Percentiles rank a stretch among this genome's conserved stretches.
phyloP scores from a whole-genome alignment of 208 protist genomes.

The Wallacemonas sp. region DNA sequence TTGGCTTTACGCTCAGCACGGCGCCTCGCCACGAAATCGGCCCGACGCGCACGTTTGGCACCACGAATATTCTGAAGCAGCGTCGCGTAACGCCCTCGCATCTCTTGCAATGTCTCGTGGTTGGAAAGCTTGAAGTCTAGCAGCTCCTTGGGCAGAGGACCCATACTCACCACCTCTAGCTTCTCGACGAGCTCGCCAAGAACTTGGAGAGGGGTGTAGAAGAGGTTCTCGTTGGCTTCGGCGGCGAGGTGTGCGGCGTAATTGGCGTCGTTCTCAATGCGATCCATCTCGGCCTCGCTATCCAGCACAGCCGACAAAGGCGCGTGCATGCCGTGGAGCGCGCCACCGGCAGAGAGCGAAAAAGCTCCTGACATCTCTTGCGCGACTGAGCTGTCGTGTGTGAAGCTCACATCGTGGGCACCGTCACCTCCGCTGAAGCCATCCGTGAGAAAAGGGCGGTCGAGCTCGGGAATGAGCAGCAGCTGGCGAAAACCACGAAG shows the following conservation, averaged over 20 bases:
- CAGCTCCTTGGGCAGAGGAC: slow-evolving; percentile 21
- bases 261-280: background rate
- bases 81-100: slow-evolving; percentile 43
- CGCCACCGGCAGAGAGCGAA: background rate
- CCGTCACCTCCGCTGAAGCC: background rate
- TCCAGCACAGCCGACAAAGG: background rate
- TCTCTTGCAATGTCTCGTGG: slow-evolving; percentile 51
- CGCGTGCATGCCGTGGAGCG: background rate
- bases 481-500: slow-evolving; percentile 54
- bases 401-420: slow-evolving; percentile 11
- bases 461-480: slow-evolving; percentile 34
- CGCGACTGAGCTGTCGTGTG: slow-evolving; percentile 19
- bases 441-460: background rate
- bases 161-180: slow-evolving; percentile 26
- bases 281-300: slow-evolving; percentile 1
- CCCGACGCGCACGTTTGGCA: slow-evolving; percentile 27
- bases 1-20: too few species aligned
- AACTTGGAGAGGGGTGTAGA: slow-evolving; percentile 46
- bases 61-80: slow-evolving; percentile 43
- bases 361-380: slow-evolving; percentile 18
- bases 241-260: background rate
- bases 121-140: slow-evolving; percentile 38
- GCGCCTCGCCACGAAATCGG: background rate
- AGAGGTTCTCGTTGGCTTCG: slow-evolving; percentile 13
- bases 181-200: slow-evolving; percentile 42